Evolutionary conservation across 768 basidiomycete genomes (phyloP).

Genomic region (Mycena pura): DNA sequence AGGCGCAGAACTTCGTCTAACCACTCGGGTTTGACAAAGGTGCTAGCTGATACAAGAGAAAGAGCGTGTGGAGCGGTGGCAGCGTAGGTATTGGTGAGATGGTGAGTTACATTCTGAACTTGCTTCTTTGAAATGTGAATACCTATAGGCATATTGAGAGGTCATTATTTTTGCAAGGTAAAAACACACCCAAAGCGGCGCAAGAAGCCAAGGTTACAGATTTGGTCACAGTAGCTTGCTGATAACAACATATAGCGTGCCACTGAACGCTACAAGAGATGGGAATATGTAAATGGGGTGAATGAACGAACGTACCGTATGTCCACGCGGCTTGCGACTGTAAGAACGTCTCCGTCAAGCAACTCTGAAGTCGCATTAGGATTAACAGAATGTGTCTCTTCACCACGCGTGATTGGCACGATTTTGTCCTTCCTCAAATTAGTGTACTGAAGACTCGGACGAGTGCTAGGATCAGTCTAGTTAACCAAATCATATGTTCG

Average conservation of each 20-base stretch:
- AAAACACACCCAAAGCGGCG: constrained; percentile 57
- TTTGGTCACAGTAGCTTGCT: constrained; percentile 43
- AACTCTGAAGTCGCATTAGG: constrained; percentile 48
- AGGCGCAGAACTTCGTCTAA: constrained; percentile 63
- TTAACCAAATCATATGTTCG: not conserved
- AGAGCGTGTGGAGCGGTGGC: constrained; percentile 57
- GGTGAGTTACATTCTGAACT: constrained; percentile 62
- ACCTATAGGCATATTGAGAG: constrained; percentile 44
- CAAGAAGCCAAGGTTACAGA: constrained; percentile 50
- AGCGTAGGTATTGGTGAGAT: constrained; percentile 59
- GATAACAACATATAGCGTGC: constrained; percentile 57
- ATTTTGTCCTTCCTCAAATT: constrained; percentile 54
- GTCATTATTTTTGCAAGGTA: not conserved
- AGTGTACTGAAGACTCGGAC: constrained; percentile 56
- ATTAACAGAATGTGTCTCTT: constrained; percentile 41
- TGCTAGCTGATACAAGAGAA: constrained; percentile 64
- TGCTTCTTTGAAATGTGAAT: constrained; percentile 59
- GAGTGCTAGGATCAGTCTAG: constrained; percentile 56
- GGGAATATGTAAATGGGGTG: not conserved
- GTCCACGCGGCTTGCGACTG: constrained; percentile 48
- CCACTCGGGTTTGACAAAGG: constrained; percentile 75
- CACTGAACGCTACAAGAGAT: constrained; percentile 51
- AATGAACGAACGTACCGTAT: constrained; percentile 54
- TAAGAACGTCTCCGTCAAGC: constrained; percentile 60
- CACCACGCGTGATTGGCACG: constrained; percentile 50